Percentiles rank a stretch among this genome's conserved stretches.
These are phyloP conservation scores for Saturnispora kantuleensis DNA, from an alignment of 805 yeast genomes.

Conservation along the genomic window DNA sequence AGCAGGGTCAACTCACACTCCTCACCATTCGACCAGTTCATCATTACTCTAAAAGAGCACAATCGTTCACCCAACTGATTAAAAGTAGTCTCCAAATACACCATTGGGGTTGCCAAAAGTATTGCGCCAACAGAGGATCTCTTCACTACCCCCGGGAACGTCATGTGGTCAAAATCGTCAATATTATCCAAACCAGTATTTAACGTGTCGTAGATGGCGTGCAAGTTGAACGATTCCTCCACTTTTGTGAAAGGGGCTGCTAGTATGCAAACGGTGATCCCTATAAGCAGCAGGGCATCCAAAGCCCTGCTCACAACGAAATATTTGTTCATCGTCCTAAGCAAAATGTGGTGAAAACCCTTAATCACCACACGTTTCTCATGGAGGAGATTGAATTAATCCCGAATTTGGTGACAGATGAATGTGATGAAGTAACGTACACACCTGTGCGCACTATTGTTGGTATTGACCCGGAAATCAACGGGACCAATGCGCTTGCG, in stretches of 20 bases:
- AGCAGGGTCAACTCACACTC: conserved; percentile 29
- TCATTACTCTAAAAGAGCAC: background rate
- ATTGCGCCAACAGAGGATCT: conserved; percentile 72
- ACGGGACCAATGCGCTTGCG: conserved; percentile 13
- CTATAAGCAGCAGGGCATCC: conserved; percentile 30
- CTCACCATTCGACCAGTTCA: background rate
- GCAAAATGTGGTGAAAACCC: too few species aligned
- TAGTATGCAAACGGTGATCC: conserved; percentile 39
- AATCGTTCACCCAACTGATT: conserved; percentile 5
- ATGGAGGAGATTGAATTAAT: conserved; percentile 17
- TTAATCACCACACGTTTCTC: too few species aligned
- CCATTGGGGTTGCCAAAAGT: conserved; percentile 37
- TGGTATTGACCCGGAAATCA: conserved; percentile 5
- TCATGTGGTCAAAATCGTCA: conserved; percentile 55
- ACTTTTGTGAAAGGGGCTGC: conserved; percentile 80
- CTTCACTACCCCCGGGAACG: conserved; percentile 86
- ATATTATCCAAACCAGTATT: conserved; percentile 45
- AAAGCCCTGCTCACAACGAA: background rate
- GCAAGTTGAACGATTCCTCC: conserved; percentile 86
- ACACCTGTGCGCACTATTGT: conserved; percentile 10
- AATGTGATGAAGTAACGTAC: conserved; percentile 18
- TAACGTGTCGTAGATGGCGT: conserved; percentile 77
- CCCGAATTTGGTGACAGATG: conserved; percentile 22
- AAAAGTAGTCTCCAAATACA: conserved; percentile 1
- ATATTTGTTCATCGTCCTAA: background rate